Evolutionary conservation across 2,329 filamentous ascomycete species (phyloP), one percentile per base, ranked within the genome.

Genomic region (Polychaeton citri): DNA sequence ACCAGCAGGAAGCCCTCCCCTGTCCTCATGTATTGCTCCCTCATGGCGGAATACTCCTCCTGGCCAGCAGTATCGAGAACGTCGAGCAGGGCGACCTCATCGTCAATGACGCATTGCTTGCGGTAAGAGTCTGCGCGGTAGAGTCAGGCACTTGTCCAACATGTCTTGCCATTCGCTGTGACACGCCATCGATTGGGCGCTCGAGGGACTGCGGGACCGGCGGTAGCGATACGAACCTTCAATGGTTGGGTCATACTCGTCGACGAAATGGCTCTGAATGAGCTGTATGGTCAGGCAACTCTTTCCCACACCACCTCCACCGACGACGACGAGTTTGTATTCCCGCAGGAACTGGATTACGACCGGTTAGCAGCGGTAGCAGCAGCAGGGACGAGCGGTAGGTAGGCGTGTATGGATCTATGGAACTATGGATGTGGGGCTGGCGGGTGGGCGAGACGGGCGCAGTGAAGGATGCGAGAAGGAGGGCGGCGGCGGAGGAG

Each of bases 1-100:
- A 96, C 86, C 36, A 98, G 78, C 56, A 98, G 68, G 66, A 98
- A 98, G 36, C 90, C 90, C 65, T 98, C 90, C 59, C 90, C 90
- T 17, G 88, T 96, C 55, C 90, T 80, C 88, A 98, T 98, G 73
- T 96, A 98, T 67, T 96, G 90, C 69, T 98, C 90, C 58, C 90
- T 76, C 90, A 98, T 96, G 36, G 90, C 90, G 38, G 87, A 94
- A 70, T 96, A 98, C 68, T 98, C 90, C 66, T 98, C 90, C 64
- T 98, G 90, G 41, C 90, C 90, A 44, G 90, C 90, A 37, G 90
- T 98, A 64, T 98, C 90, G 60, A 96, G 79, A 45, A 98, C 90
- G 63, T 98, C 90, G 62, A 98, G 81, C 42, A 98, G 75, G 35
- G 90, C 90, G 49, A 95, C 86, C 66, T 98, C 90, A 52, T 96